Percentiles rank a stretch among this genome's conserved stretches.
These are phyloP conservation scores for Nakazawaea wickerhamii DNA, from an alignment of 805 yeast genomes.

Conservation along the genomic window DNA sequence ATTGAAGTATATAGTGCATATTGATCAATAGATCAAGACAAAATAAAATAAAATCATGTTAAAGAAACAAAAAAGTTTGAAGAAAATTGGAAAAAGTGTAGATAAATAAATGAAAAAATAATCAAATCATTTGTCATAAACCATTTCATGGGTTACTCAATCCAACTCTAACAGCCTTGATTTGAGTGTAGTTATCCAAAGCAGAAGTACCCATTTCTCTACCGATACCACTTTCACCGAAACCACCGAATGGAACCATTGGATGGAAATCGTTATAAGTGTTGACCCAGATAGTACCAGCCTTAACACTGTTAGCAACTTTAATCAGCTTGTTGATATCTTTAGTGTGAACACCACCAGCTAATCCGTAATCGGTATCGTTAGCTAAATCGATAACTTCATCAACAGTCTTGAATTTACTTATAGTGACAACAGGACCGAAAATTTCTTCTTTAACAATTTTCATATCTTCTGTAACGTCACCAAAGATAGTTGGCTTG, in stretches of 20 bases:
- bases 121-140: not conserved
- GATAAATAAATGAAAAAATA: not conserved
- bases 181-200: conserved; percentile 59
- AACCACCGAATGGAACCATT: conserved; percentile 68
- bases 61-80: no score
- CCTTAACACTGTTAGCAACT: conserved; percentile 60
- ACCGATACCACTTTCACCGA: conserved; percentile 62
- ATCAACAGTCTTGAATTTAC: conserved; percentile 66
- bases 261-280: conserved; percentile 65
- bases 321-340: conserved; percentile 61
- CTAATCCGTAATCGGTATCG: conserved; percentile 75
- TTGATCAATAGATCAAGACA: no score
- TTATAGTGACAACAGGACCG: conserved; percentile 80
- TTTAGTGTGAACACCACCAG: conserved; percentile 81
- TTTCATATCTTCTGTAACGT: conserved; percentile 66
- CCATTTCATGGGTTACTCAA: no score
- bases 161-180: conserved; percentile 43
- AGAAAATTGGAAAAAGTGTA: not conserved
- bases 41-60: no score
- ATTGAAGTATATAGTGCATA: no score
- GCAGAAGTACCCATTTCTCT: conserved; percentile 71
- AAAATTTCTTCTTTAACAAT: conserved; percentile 88
- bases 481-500: conserved; percentile 82
- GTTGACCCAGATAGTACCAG: conserved; percentile 84
- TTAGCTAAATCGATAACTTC: conserved; percentile 74